Base-by-base conservation (phyloP, 176 grass and related monocot species). In the Poa pratensis region DNA sequence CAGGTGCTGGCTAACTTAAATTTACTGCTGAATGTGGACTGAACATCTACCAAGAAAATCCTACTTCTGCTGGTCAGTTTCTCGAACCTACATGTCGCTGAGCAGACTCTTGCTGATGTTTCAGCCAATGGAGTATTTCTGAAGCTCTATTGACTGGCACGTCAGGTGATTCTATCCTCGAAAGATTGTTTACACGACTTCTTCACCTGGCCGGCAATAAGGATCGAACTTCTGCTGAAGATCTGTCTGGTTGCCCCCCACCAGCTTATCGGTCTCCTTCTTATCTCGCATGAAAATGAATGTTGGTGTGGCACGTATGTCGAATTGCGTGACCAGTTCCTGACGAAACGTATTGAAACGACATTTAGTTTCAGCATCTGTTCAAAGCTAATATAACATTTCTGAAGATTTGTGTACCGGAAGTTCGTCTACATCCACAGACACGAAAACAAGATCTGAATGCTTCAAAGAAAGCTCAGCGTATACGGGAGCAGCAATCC, bases 371-470 rank as follows among this genome's bases (percentile, higher is more conserved):
- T 52, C 20, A 42, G 0, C 45, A 45, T 19, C 5, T 63, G 0
- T 3, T 48, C 12, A 57, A 34, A 23, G 23, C n/a, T n/a, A n/a
- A n/a, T n/a, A n/a, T 0, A 2, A 68, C 9, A 39, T 14, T 13
- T 68, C 0, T 7, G 35, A 80, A 80, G 12, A 76, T 30, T 14
- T 22, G 3, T 67, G 18, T 90, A 94, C 94, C 69, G 82, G 78
- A 49, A 97, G 55, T 67, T 90, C 91, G 74, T 97, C 94, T 70
- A 92, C 83, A 64, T 97, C 94, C n/a, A 97, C 40, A 16, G 89
- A 88, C 50, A 92, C 18, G 64, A 97, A 97, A 79, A 86, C 22
- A 58, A 97, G 24, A 5, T 86, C 86, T 66, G 89, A 68, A 88
- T 94, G 86, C 73, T 88, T 94, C 82, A 86, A 60, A 9, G 91